A percentile compares a stretch with the other conserved stretches of the same genome.
phyloP scores from a whole-genome alignment of 805 yeast species.

The Nakazawaea sp. region DNA sequence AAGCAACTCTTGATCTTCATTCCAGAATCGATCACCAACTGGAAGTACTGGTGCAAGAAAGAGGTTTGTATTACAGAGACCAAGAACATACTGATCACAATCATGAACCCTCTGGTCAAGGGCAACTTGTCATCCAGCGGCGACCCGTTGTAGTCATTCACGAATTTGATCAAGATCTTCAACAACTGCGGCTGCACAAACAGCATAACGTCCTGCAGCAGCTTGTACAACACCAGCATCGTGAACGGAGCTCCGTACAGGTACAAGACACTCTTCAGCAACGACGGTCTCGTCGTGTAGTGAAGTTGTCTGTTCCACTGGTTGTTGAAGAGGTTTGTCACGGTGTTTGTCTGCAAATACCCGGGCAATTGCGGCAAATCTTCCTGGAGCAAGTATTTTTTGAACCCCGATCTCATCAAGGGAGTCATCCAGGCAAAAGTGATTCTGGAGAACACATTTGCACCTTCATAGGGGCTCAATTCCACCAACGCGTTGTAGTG shows the following conservation, averaged over 20 bases:
- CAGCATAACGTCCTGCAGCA: slow-evolving; percentile 69
- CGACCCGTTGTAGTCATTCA: slow-evolving; percentile 39
- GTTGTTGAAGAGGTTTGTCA: slow-evolving; percentile 41
- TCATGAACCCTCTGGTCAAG: slow-evolving; percentile 66
- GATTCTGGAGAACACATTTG: slow-evolving; percentile 45
- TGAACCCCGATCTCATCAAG: slow-evolving; percentile 46
- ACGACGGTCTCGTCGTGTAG: slow-evolving; percentile 26
- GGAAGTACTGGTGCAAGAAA: slow-evolving; percentile 71
- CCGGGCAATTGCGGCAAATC: slow-evolving; percentile 81
- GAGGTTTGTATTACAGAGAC: slow-evolving; percentile 76
- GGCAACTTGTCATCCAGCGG: slow-evolving; percentile 41
- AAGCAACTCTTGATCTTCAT: slow-evolving; percentile 69
- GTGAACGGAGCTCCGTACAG: slow-evolving; percentile 73
- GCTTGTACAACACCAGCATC: slow-evolving; percentile 67
- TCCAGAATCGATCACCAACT: slow-evolving; percentile 67
- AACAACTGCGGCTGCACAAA: slow-evolving; percentile 85
- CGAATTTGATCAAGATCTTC: slow-evolving; percentile 54
- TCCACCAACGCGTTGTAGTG: slow-evolving; percentile 23
- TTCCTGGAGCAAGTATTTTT: slow-evolving; percentile 33
- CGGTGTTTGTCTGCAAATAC: slow-evolving; percentile 47
- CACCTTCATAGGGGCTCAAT: slow-evolving; percentile 35
- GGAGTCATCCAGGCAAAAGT: slow-evolving; percentile 58
- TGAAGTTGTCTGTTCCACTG: slow-evolving; percentile 55
- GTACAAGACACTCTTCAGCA: slow-evolving; percentile 41
- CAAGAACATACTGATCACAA: slow-evolving; percentile 68